Percentiles rank a stretch among this genome's conserved stretches.
These are phyloP conservation scores for Firmiana major DNA, from an alignment of 345 rosid species.

Conservation along the genomic window DNA sequence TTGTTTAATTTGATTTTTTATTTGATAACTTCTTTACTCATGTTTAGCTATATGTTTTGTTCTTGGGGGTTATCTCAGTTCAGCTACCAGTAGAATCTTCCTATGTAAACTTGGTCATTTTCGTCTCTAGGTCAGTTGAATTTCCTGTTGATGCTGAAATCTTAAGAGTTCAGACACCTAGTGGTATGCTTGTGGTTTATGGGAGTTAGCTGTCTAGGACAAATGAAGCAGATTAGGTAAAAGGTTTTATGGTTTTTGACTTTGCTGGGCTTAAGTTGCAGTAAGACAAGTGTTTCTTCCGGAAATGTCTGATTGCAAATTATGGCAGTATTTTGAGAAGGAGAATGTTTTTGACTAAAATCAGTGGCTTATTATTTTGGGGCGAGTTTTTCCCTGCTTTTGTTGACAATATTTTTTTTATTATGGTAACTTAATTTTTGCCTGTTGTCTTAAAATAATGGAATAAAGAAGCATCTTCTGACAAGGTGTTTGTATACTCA, in stretches of 20 bases:
- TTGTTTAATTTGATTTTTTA: no score
- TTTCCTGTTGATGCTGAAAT: conserved; percentile 47
- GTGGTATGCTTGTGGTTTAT: conserved; percentile 52
- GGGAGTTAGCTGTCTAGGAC: conserved; percentile 26
- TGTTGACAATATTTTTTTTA: background rate
- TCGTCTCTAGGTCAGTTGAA: no score
- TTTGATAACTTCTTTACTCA: no score
- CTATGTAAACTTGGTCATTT: no score
- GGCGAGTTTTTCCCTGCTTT: conserved; percentile 40
- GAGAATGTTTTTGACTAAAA: conserved; percentile 46
- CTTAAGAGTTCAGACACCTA: conserved; percentile 67
- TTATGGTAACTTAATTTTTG: background rate
- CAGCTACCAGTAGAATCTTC: no score
- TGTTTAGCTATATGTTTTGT: no score
- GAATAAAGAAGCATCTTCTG: background rate
- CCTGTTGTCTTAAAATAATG: background rate
- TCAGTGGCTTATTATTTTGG: conserved; percentile 37
- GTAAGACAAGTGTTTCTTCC: conserved; percentile 15
- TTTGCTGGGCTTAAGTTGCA: background rate
- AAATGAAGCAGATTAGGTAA: conserved; percentile 46
- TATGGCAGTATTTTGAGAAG: conserved; percentile 76
- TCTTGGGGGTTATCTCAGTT: no score
- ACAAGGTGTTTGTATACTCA: no score
- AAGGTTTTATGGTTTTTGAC: background rate
- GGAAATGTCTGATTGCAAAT: conserved; percentile 51